Base-by-base conservation (phyloP, 2,329 filamentous ascomycete species). In the Pyrenophora teres region DNA sequence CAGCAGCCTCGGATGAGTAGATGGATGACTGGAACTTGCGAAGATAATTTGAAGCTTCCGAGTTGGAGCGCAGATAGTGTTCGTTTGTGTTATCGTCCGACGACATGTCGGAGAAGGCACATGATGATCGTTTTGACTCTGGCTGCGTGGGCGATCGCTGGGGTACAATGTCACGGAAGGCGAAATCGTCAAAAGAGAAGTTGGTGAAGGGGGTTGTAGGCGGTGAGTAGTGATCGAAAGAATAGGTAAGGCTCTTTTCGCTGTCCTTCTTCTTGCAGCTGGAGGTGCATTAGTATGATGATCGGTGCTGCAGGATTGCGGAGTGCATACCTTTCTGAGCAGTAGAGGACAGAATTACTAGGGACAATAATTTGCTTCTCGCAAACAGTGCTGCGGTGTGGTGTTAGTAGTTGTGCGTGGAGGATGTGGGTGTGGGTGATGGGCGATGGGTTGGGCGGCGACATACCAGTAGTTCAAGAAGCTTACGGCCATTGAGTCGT, bases 341-440 rank as follows among this genome's bases (percentile, higher is more conserved):
- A 87, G 69, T 87, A 87, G 38, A 87, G 76, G 35, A 85, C 77
- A 13, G 78, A 78, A 65, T 83, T 82, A 68, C 81, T 80, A 13
- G 84, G 84, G 27, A 81, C 79, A 46, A 83, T 80, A 63, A 87
- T 87, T 73, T 87, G 84, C 69, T 80, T 85, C 70, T 87, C 84
- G 71, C 84, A 87, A 65, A 81, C 85, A 57, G 84, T 81, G 72
- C 84, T 87, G 65, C 32, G 31, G 25, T 7, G 35, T 2, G 13
- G 40, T 12, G 43, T 60, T 46, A 65, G 59, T 35, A 50, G 40
- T 39, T 39, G 50, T 37, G 31, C 40, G 7, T 27, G 30, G n/a
- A 31, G 23, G 8, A 31, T 13, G 23, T 18, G 37, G 12, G 33
- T 50, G 48, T 33, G 12, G 30, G 7, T 15, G 15, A 15, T 15